phyloP scores from a whole-genome alignment of 768 basidiomycete genomes.

The Paxillus ammoniavirescens region DNA sequence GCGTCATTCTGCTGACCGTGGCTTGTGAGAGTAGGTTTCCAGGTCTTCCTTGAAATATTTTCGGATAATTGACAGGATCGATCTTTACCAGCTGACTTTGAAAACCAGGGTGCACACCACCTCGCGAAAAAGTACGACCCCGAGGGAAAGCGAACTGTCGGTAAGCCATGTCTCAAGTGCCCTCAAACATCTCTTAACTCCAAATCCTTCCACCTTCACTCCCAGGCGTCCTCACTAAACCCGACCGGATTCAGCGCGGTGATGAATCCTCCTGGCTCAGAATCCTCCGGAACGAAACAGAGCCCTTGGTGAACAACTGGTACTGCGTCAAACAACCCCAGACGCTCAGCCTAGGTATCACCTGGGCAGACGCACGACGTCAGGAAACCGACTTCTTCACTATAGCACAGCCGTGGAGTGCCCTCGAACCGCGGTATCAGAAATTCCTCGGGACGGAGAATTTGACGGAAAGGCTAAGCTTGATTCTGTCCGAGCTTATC shows the following conservation, averaged over 20 bases:
- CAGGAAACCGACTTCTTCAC: slow-evolving; percentile 60
- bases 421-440: slow-evolving; percentile 48
- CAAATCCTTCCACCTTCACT: background rate
- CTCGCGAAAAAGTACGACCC: slow-evolving; percentile 62
- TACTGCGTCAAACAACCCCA: slow-evolving; percentile 44
- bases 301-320: slow-evolving; percentile 27
- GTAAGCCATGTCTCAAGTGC: slow-evolving; percentile 51
- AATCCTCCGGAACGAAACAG: slow-evolving; percentile 53
- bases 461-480: slow-evolving; percentile 56
- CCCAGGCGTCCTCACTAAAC: slow-evolving; percentile 71
- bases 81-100: slow-evolving; percentile 63
- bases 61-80: slow-evolving; percentile 32
- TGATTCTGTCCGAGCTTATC: slow-evolving; percentile 62
- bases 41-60: background rate
- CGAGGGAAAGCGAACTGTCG: slow-evolving; percentile 65
- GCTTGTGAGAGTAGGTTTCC: slow-evolving; percentile 35
- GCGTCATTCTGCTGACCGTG: slow-evolving; percentile 67
- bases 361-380: slow-evolving; percentile 60
- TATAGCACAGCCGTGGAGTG: slow-evolving; percentile 50
- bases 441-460: slow-evolving; percentile 54
- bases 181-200: slow-evolving; percentile 39
- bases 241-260: slow-evolving; percentile 50
- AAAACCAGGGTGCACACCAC: slow-evolving; percentile 75
- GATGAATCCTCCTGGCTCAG: slow-evolving; percentile 45
- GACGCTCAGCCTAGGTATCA: slow-evolving; percentile 21